Evolutionary conservation across 352 stramenopile species (phyloP).

Genomic region (Globisporangium takayamanum): DNA sequence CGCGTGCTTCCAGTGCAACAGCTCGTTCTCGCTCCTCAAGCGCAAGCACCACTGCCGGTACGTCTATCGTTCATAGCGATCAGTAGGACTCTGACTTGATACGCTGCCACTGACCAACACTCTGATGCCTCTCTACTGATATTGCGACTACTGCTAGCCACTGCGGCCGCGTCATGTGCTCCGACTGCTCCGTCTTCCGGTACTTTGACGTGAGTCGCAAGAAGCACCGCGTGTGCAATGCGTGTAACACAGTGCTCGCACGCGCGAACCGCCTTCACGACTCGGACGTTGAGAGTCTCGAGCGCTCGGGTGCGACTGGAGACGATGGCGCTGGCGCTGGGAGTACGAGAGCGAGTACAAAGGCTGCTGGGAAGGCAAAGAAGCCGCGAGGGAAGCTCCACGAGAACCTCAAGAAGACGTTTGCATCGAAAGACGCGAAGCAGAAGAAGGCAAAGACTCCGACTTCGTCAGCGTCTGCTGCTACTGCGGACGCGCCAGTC

Average conservation of each 20-base stretch:
- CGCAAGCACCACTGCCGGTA: slow-evolving; percentile 76
- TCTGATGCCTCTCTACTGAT: not conserved
- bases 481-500: too few species aligned
- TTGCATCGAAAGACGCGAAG: slow-evolving; percentile 11
- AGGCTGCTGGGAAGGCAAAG: not conserved
- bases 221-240: slow-evolving; percentile 60
- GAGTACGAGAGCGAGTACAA: not conserved
- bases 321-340: not conserved
- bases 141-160: slow-evolving; percentile 14
- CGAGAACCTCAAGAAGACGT: slow-evolving; percentile 15
- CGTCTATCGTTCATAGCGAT: not conserved
- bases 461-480: too few species aligned
- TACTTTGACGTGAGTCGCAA: slow-evolving; percentile 49
- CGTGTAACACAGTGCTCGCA: slow-evolving; percentile 29
- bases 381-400: slow-evolving; percentile 9
- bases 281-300: slow-evolving; percentile 1
- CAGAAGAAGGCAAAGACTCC: slow-evolving; percentile 4
- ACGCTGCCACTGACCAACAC: too few species aligned
- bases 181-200: slow-evolving; percentile 64
- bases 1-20: slow-evolving; percentile 44
- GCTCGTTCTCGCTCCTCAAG: slow-evolving; percentile 58
- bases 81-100: too few species aligned
- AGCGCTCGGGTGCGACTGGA: slow-evolving; percentile 5
- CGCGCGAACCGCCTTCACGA: slow-evolving; percentile 6
- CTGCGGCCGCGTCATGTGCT: slow-evolving; percentile 71